Conservation (phyloP, 2,329 filamentous ascomycete genomes). For the Cercospora zeae-maydis region DNA sequence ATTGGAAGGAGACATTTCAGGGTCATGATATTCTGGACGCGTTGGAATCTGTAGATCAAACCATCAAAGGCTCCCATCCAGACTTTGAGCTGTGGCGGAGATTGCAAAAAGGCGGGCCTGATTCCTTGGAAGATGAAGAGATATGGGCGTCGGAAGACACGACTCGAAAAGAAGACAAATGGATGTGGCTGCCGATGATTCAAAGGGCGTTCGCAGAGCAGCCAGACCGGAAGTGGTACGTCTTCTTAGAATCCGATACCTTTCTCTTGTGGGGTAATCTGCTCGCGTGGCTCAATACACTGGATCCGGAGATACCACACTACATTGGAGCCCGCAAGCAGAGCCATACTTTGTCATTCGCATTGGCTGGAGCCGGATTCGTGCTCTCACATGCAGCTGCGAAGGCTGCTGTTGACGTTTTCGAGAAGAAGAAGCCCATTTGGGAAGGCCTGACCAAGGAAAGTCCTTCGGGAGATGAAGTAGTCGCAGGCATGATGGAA, state of each 20-base stretch:
- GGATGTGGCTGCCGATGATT: conserved; percentile 53
- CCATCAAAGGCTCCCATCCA: conserved; percentile 17
- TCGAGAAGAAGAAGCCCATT: conserved; percentile 38
- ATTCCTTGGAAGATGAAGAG: conserved; percentile 33
- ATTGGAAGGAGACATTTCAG: conserved; percentile 36
- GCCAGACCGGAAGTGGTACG: conserved; percentile 50
- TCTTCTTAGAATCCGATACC: conserved; percentile 54
- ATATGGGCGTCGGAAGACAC: conserved; percentile 29
- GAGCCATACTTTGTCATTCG: conserved; percentile 39
- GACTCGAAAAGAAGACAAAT: conserved; percentile 42
- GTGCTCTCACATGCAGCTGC: conserved; percentile 43
- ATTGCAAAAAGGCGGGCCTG: conserved; percentile 25
- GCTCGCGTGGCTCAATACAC: conserved; percentile 46
- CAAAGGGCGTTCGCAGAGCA: conserved; percentile 30
- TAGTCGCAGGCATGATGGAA: conserved; percentile 27
- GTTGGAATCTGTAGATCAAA: conserved; percentile 22
- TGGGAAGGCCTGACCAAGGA: conserved; percentile 25
- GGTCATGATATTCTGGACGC: conserved; percentile 36
- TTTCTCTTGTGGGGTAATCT: conserved; percentile 42
- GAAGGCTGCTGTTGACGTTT: conserved; percentile 35
- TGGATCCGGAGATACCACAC: conserved; percentile 41
- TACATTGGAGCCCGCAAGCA: conserved; percentile 53
- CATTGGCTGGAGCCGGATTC: conserved; percentile 42
- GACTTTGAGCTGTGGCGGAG: conserved; percentile 33
- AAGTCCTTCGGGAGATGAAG: conserved; percentile 29